These are phyloP conservation scores for Amoebophrya sp. DNA, from an alignment of 169 alveolate species.

Conservation along the genomic window DNA sequence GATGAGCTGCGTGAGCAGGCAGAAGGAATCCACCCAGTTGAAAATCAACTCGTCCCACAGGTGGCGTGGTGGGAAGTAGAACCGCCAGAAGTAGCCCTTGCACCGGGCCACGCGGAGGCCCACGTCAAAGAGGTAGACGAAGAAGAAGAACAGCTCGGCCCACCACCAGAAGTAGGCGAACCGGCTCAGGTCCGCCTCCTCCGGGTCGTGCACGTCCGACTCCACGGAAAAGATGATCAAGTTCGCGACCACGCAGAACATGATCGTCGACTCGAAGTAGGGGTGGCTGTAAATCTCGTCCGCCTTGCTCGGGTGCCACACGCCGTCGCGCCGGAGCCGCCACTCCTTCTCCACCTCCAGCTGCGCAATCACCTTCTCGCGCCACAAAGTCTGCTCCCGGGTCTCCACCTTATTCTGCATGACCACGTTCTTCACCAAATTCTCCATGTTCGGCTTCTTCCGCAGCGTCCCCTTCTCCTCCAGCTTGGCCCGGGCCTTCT, in stretches of 20 bases:
- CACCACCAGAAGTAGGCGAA: neutral
- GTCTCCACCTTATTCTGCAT: neutral
- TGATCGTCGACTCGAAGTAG: neutral
- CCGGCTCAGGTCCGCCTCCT: neutral
- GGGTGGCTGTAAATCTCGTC: neutral
- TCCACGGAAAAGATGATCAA: neutral
- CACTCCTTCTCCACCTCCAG: slow-evolving; percentile 22
- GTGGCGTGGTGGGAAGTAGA: neutral
- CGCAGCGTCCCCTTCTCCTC: neutral
- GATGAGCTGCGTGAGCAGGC: neutral
- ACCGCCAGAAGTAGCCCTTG: slow-evolving; percentile 3
- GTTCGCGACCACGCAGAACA: neutral
- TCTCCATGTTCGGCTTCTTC: neutral
- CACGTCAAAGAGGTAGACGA: neutral
- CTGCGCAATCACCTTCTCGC: neutral
- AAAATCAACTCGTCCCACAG: neutral
- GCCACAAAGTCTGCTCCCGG: neutral
- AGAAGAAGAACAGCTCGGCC: neutral
- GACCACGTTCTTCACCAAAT: neutral
- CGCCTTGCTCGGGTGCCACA: neutral
- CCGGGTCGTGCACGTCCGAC: neutral
- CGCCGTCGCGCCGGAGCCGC: neutral
- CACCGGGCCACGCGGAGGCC: neutral
- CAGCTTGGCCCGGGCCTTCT: neutral
- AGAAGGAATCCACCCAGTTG: neutral